phyloP scores from a whole-genome alignment of 371 early-diverging fungal species.

The Chytridium lagenaria region DNA sequence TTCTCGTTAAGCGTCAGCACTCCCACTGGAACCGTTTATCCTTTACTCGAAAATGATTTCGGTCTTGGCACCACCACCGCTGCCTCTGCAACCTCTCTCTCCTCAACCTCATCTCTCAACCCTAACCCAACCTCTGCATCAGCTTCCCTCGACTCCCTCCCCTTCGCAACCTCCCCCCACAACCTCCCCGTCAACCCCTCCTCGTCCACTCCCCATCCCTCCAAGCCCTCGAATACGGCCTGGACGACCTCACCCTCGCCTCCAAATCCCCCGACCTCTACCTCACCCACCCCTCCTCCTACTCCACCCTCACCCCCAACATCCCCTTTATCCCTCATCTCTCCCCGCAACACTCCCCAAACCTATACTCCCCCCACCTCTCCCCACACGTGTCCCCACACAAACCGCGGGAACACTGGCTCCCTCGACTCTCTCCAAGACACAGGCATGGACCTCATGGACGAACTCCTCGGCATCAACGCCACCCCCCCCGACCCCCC shows the following conservation, averaged over 20 bases:
- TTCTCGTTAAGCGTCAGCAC: not conserved
- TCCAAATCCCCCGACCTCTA: not conserved
- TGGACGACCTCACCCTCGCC: not conserved
- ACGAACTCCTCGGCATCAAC: not conserved
- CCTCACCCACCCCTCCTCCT: not conserved
- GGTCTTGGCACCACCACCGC: not conserved
- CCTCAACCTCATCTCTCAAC: not conserved
- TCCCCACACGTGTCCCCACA: not conserved
- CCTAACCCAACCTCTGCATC: not conserved
- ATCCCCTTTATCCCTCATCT: not conserved
- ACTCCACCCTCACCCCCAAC: not conserved
- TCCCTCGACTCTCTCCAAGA: not conserved
- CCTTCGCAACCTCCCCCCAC: not conserved
- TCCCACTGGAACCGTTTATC: conserved; percentile 1
- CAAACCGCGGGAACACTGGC: too few species aligned
- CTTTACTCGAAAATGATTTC: not conserved
- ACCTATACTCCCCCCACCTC: not conserved
- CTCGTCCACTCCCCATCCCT: not conserved
- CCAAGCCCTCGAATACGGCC: not conserved
- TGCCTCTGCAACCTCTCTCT: not conserved
- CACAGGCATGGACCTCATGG: conserved; percentile 7
- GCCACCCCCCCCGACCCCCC: not conserved
- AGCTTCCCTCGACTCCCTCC: not conserved
- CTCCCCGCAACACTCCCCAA: not conserved
- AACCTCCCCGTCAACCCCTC: not conserved